Evolutionary conservation across 176 grass and related monocot species (phyloP), one percentile per base, ranked within the genome.

Genomic region (Eleusine indica): DNA sequence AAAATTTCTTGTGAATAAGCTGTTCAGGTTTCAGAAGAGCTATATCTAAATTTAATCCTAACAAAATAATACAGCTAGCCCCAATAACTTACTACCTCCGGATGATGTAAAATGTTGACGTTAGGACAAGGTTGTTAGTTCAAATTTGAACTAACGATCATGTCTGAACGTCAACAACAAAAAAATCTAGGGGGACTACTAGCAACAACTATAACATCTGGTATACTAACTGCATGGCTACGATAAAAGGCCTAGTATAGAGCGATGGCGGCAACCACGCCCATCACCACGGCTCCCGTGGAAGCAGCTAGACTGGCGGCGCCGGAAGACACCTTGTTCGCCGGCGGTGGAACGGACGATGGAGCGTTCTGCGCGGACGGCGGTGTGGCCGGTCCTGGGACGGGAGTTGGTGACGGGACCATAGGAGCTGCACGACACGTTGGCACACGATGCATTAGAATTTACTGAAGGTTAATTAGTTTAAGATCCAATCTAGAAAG

Each of bases 401-500:
- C 38, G 3, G 75, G 68, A 3, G 39, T 49, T 80, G 48, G 29
- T 14, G 22, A 48, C n/a, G 70, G 76, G 16, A 69, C 6, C 21
- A 67, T 69, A 0, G 75, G 86, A 68, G 49, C 87, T 80, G 86
- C 80, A 88, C 4, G 13, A 21, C 28, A n/a, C 28, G 41, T 42
- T 6, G 17, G 4, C 12, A 35, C 12, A 11, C 35, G 18, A 35
- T 1, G 37, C 46, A 58, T 73, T 28, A 66, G 42, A 5, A 77
- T 4, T 7, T 13, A 13, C 28, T n/a, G 3, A 46, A 13, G 4
- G 49, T 8, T 1, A 53, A 35, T 10, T 3, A 53, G 16, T 64
- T 74, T 48, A 3, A 18, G 13, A 65, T 70, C 3, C 48, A 52
- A 51, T 18, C 32, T 54, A 0, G 19, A 3, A 18, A 25, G 3